Evolutionary conservation across 805 yeast species (phyloP).

Genomic region (Yarrowia sp.): DNA sequence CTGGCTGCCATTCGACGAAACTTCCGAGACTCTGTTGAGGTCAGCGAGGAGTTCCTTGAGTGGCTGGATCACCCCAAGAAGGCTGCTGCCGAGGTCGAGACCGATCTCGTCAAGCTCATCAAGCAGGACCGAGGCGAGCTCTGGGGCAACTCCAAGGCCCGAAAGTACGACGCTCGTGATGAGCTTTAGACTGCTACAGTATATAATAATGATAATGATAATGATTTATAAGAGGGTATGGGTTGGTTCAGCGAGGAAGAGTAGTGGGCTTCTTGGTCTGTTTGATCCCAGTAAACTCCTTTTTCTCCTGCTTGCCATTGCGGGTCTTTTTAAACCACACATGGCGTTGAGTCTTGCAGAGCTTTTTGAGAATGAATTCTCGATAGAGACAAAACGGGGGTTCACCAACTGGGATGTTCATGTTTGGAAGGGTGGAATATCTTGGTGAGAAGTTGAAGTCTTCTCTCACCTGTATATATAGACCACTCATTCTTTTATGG

Average conservation of each 20-base stretch:
- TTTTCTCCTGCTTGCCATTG: background rate
- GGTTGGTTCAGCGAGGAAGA: background rate
- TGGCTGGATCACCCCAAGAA: conserved; percentile 30
- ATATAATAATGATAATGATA: conserved; percentile 17
- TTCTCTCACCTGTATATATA: background rate
- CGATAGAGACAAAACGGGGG: background rate
- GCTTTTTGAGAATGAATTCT: background rate
- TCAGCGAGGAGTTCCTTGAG: conserved; percentile 21
- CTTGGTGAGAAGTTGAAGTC: background rate
- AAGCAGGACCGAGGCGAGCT: conserved; percentile 23
- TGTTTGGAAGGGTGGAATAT: background rate
- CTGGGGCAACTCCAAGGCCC: conserved; percentile 33
- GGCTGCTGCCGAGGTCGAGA: conserved; percentile 21
- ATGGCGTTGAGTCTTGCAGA: background rate
- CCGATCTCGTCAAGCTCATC: background rate
- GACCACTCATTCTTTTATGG: too few relatives aligned
- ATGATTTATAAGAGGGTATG: background rate
- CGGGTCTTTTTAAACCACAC: background rate
- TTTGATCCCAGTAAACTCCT: background rate
- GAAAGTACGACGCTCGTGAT: conserved; percentile 30
- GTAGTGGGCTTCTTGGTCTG: background rate
- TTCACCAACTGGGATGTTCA: conserved; percentile 1
- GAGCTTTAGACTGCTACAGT: conserved; percentile 14
- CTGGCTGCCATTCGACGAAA: conserved; percentile 33
- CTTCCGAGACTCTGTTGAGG: conserved; percentile 26